Evolutionary conservation across 2,329 filamentous ascomycete species (phyloP).

Genomic region (Microthyrium microscopicum): DNA sequence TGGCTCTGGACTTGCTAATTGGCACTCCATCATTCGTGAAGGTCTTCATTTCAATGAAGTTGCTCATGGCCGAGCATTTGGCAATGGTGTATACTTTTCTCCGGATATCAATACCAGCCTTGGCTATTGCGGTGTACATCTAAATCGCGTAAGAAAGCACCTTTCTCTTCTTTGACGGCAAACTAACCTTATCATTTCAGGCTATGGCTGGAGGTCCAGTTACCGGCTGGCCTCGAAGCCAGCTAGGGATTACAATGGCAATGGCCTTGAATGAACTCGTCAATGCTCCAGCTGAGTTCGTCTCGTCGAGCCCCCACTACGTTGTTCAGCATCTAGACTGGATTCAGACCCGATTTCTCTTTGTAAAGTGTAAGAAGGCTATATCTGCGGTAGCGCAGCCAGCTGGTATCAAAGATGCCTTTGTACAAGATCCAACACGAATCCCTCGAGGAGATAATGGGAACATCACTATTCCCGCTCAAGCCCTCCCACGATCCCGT

Average conservation of each 20-base stretch:
- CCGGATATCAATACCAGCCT: conserved; percentile 38
- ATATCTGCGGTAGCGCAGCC: neutral
- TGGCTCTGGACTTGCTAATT: conserved; percentile 59
- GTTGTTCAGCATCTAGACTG: conserved; percentile 65
- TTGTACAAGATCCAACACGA: conserved; percentile 24
- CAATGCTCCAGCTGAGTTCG: conserved; percentile 50
- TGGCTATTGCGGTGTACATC: conserved; percentile 25
- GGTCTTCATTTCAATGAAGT: conserved; percentile 56
- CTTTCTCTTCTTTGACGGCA: too few species aligned
- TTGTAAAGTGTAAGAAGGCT: conserved; percentile 32
- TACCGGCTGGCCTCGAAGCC: conserved; percentile 47
- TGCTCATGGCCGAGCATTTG: conserved; percentile 51
- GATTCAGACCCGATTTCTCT: conserved; percentile 80
- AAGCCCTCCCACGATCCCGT: conserved; percentile 30
- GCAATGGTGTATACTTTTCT: conserved; percentile 72
- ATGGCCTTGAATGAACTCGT: conserved; percentile 75
- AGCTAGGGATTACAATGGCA: conserved; percentile 39
- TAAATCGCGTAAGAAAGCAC: conserved; percentile 4
- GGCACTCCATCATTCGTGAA: conserved; percentile 77
- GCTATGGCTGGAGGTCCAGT: neutral
- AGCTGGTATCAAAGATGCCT: neutral
- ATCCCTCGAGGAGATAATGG: conserved; percentile 24
- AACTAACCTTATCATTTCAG: too few species aligned
- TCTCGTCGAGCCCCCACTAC: conserved; percentile 39
- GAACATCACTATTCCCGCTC: conserved; percentile 34